phyloP scores from a whole-genome alignment of 441 rosid species.

The Gossypium trilobum region DNA sequence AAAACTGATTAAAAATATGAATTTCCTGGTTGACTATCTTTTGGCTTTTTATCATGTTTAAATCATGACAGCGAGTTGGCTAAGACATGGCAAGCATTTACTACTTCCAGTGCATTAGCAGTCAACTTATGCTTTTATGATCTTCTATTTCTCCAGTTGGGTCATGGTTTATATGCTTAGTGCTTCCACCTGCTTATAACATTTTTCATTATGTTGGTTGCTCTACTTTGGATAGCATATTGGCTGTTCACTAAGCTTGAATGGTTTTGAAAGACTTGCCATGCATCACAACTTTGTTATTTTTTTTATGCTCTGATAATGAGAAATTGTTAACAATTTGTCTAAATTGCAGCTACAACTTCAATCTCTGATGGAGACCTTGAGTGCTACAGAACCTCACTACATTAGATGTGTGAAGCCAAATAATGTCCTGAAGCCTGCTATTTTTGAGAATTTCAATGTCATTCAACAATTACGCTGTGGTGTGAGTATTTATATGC shows the following conservation, averaged over 20 bases:
- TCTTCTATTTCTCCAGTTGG: background rate
- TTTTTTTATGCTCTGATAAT: background rate
- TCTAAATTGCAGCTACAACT: slow-evolving; percentile 77
- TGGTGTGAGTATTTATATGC: slow-evolving; percentile 70
- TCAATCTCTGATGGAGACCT: slow-evolving; percentile 97
- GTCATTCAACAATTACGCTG: slow-evolving; percentile 96
- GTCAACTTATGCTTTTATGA: background rate
- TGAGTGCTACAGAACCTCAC: slow-evolving; percentile 94
- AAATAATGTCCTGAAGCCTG: slow-evolving; percentile 90
- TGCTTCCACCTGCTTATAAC: background rate
- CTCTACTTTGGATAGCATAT: background rate
- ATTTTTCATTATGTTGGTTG: background rate
- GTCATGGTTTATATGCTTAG: background rate
- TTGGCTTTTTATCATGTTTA: background rate
- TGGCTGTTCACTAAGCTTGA: background rate
- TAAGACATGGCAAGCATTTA: background rate
- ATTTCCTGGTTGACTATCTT: background rate
- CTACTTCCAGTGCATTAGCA: background rate
- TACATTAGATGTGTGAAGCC: slow-evolving; percentile 99
- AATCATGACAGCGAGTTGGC: background rate
- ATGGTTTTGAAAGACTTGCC: slow-evolving; percentile 3
- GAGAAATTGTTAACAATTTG: background rate
- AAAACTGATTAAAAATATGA: background rate
- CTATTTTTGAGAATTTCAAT: slow-evolving; percentile 84
- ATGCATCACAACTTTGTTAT: background rate